Evolutionary conservation across 805 yeast species (phyloP), one percentile per base, ranked within the genome.

Genomic region (Barnettozyma vustinii): DNA sequence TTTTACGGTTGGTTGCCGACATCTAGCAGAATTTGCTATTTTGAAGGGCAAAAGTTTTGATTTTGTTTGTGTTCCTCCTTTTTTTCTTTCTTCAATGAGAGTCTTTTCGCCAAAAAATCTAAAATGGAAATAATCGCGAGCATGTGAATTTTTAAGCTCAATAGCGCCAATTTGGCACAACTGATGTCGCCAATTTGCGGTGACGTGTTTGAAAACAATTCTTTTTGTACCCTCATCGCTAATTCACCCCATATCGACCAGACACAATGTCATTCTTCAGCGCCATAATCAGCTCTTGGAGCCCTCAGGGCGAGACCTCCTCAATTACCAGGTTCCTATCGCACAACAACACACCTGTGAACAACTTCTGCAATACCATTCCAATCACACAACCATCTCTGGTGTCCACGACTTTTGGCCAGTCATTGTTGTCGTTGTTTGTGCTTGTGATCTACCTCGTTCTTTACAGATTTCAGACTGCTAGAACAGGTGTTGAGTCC

Each of bases 261-360:
- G 18, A 9, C 12, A 9, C 12, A 16, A 48, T 49, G 52, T 33
- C 50, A 8, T 25, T 46, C 15, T 18, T 51, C 23, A 42, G 42
- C 30, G 44, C 55, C 6, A 37, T 48, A 4, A 41, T 50, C 37
- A 36, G 37, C 39, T 50, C 54, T 13, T 41, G 51, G 46, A 40
- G 32, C 16, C 53, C 30, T 40, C 45, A 18, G 5, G 46, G 45
- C 23, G 30, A 26, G 18, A 41, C 48, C 10, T 41, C 48, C 6
- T 42, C 56, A 1, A 39, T 57, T 8, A 26, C 55, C n/a, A 54
- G 48, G 42, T 48, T 60, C 46, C 46, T 60, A 10, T 41, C 53
- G 4, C 55, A 53, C 21, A 60, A 60, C 53, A 61, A 61, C 36
- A 52, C 63, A 1, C 64, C 65, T 8, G 61, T 61, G 1, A 48